These are phyloP conservation scores for Saturnispora mendoncae DNA, from an alignment of 805 yeast species.

Conservation along the genomic window DNA sequence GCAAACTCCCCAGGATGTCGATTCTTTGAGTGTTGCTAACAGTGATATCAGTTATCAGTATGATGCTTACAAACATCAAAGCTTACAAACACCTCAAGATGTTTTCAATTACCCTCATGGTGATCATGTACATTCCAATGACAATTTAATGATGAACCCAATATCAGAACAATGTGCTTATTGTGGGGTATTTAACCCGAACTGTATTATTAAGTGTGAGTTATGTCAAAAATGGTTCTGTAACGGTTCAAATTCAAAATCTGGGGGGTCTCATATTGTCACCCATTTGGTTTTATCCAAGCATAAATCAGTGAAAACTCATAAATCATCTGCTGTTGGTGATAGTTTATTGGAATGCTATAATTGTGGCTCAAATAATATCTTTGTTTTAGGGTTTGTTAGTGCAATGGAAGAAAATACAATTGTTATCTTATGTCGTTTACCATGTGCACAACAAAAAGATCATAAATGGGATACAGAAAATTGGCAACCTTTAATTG, in stretches of 20 bases:
- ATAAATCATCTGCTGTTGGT: constrained; percentile 77
- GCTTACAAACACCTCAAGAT: constrained; percentile 10
- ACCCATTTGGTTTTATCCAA: constrained; percentile 76
- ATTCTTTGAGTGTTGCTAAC: not conserved
- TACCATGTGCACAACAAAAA: constrained; percentile 76
- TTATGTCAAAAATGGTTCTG: constrained; percentile 85
- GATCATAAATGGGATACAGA: constrained; percentile 79
- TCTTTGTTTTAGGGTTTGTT: constrained; percentile 76
- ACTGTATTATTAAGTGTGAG: constrained; percentile 66
- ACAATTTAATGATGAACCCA: too few relatives aligned
- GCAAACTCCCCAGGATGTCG: too few relatives aligned
- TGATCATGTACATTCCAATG: not conserved
- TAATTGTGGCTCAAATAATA: constrained; percentile 76
- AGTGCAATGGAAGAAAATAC: constrained; percentile 81
- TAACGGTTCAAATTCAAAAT: constrained; percentile 49
- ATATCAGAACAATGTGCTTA: constrained; percentile 40
- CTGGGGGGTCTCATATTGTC: constrained; percentile 64
- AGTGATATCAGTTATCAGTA: not conserved
- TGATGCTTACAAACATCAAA: not conserved
- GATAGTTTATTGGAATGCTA: constrained; percentile 83
- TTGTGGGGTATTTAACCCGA: constrained; percentile 63
- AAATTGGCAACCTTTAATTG: constrained; percentile 83
- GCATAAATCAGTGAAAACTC: constrained; percentile 67
- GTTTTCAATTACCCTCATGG: not conserved
- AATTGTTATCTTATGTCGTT: constrained; percentile 76